Evolutionary conservation across 164 flowering plant species (phyloP), one percentile per base, ranked within the genome.

Genomic region (Aristolochia californica): DNA sequence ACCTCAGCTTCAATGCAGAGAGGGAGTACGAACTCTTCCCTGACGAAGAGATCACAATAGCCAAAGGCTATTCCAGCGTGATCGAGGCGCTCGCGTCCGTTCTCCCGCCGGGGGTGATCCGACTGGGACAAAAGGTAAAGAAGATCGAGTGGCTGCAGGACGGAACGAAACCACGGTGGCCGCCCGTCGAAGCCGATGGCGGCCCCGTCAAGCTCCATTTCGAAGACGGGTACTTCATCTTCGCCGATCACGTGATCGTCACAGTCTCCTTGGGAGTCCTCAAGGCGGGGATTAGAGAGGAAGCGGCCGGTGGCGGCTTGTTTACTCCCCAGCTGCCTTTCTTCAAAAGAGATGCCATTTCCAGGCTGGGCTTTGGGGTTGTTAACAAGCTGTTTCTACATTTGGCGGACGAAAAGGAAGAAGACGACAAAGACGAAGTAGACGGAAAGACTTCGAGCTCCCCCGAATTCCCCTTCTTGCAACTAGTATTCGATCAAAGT

Each of bases 201-300:
- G 58, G 74, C 54, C 91, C 99, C 2, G 97, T 89, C 64, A 81
- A 69, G 76, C 69, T 93, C 24, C 85, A 78, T 69, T 89, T 87
- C 55, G 27, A 55, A 8, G 97, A 89, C 56, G 97, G 96, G 23
- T 74, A 90, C 2, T 23, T 56, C 34, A 63, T 80, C 70, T 50
- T 4, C 1, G 97, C 99, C 3, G 95, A 93, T 72, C 99, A 93
- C 74, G 90, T 93, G 0, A 80, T 93, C 40, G 80, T 89, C 14
- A 93, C 99, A 1, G 88, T 89, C 15, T 93, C 99, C 3, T 60
- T 93, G 14, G 99, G 99, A 0, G 99, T 93, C 8, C 78, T 93
- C 15, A 93, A 93, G 66, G 85, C 82, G 12, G 85, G 81, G 17
- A 56, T 34, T 21, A 24, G 62, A 0, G 67, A 67, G 18, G 78